phyloP scores from a whole-genome alignment of 768 basidiomycete genomes.

The Tylopilus felleus region DNA sequence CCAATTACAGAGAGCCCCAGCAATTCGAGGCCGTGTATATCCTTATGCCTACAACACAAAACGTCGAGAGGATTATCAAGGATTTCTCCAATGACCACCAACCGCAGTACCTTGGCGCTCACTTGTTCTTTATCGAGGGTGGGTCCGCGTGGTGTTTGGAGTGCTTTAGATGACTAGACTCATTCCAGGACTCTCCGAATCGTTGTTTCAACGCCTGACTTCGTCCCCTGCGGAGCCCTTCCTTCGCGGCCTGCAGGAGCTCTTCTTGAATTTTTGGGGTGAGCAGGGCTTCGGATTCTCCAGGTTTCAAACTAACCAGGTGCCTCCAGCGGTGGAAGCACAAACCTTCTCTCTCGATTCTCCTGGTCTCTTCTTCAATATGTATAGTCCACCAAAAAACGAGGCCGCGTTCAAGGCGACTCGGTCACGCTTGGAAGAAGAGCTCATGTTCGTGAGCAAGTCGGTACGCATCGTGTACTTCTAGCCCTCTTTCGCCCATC shows the following conservation, averaged over 20 bases:
- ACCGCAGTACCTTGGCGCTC: conserved; percentile 77
- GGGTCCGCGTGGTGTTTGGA: conserved; percentile 20
- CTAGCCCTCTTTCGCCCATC: not conserved
- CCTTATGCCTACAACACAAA: conserved; percentile 91
- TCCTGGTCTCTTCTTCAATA: conserved; percentile 81
- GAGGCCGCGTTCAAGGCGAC: conserved; percentile 64
- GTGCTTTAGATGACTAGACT: not conserved
- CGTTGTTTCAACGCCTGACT: conserved; percentile 70
- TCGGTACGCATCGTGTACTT: conserved; percentile 40
- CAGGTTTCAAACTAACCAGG: conserved; percentile 9
- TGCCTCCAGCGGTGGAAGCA: conserved; percentile 68
- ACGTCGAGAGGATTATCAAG: conserved; percentile 84
- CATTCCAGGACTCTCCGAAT: conserved; percentile 67
- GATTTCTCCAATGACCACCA: conserved; percentile 66
- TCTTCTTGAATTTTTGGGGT: conserved; percentile 95
- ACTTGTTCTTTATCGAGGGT: conserved; percentile 95
- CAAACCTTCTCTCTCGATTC: conserved; percentile 78
- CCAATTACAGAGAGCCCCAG: conserved; percentile 77
- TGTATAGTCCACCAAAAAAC: conserved; percentile 80
- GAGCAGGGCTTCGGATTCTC: conserved; percentile 27
- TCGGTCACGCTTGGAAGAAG: conserved; percentile 80
- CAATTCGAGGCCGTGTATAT: conserved; percentile 91
- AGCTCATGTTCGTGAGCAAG: conserved; percentile 72
- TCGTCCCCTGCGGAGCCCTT: conserved; percentile 73
- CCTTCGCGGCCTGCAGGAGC: conserved; percentile 75